Conservation (phyloP, 257 asterid genomes). For the Lantana camara region DNA sequence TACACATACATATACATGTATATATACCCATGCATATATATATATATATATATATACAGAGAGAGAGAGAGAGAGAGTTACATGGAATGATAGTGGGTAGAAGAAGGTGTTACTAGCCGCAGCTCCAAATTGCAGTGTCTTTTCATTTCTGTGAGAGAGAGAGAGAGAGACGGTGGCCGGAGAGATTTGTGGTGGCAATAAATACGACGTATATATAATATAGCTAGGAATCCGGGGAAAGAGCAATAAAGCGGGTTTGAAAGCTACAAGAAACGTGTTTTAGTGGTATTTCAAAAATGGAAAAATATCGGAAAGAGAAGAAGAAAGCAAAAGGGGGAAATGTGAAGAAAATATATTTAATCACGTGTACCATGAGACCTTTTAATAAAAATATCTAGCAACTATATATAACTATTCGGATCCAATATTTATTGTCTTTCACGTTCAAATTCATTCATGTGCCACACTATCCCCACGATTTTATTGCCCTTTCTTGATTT, state of each 20-base stretch:
- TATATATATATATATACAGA: no score
- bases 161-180: slow-evolving; percentile 3
- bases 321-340: background rate
- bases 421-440: background rate
- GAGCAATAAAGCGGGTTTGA: background rate
- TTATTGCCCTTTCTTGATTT: no score
- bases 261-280: slow-evolving; percentile 3
- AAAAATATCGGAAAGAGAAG: background rate
- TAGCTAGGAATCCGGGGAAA: background rate
- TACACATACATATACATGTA: no score
- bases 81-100: slow-evolving; percentile 8
- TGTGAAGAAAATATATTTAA: background rate
- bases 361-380: slow-evolving; percentile 26
- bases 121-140: slow-evolving; percentile 52
- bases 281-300: background rate
- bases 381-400: no score
- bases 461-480: no score
- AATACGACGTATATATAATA: background rate
- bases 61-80: slow-evolving; percentile 32
- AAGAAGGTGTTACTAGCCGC: slow-evolving; percentile 33
- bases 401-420: no score
- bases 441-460: background rate
- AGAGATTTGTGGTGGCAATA: no score
- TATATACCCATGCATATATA: background rate
- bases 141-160: slow-evolving; percentile 24